Conservation (phyloP, 768 basidiomycete genomes). For the Agaricus bisporus region DNA sequence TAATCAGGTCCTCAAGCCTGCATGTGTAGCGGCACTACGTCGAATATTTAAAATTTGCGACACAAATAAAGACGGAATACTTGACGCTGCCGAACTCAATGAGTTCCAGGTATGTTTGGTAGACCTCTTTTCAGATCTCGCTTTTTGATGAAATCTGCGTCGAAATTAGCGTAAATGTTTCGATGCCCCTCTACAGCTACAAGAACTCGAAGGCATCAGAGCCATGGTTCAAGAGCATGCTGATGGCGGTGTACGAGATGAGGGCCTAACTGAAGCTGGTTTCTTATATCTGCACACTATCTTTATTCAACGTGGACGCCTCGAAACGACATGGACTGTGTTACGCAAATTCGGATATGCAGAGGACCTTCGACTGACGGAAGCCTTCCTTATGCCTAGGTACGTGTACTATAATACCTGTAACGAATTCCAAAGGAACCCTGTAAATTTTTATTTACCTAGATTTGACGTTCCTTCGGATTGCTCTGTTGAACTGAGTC, state of each 20-base stretch:
- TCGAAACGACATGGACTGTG: conserved; percentile 98
- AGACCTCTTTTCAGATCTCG: not conserved
- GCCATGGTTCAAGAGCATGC: conserved; percentile 83
- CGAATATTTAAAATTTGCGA: conserved; percentile 98
- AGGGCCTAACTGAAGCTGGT: conserved; percentile 86
- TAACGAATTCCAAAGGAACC: not conserved
- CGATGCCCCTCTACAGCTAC: conserved; percentile 82
- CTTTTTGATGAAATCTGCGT: conserved; percentile 8
- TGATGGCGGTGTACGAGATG: conserved; percentile 66
- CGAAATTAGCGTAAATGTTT: conserved; percentile 82
- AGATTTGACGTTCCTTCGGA: conserved; percentile 93
- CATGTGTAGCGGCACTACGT: conserved; percentile 79
- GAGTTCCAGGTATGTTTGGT: conserved; percentile 83
- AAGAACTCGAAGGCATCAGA: conserved; percentile 95
- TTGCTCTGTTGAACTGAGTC: conserved; percentile 92
- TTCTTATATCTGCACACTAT: conserved; percentile 94
- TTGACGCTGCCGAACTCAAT: conserved; percentile 88
- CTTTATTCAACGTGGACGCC: conserved; percentile 91
- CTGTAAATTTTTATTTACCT: not conserved
- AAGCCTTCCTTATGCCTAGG: conserved; percentile 87
- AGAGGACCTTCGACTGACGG: conserved; percentile 86
- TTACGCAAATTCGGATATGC: conserved; percentile 94
- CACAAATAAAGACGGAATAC: conserved; percentile 85
- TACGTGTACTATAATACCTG: conserved; percentile 31
- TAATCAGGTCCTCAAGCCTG: conserved; percentile 80